These are phyloP conservation scores for Dacryopinax primogenitus DNA, from an alignment of 768 basidiomycete genomes.

Conservation along the genomic window DNA sequence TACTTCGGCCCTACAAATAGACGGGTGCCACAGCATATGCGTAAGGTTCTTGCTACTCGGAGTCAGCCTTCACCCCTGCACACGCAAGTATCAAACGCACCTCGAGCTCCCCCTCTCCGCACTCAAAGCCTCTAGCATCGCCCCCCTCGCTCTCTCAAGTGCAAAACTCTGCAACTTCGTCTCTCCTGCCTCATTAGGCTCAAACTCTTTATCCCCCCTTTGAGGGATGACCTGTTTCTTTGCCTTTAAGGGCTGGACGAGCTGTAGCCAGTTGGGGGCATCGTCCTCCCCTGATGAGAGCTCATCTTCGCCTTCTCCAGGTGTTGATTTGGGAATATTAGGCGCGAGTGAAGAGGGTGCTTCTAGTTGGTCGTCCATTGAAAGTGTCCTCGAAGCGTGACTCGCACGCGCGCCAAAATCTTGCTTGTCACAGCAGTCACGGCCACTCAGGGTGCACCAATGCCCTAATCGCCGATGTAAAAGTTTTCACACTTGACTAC, in stretches of 20 bases:
- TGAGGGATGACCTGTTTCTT: conserved; percentile 73
- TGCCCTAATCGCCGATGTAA: no score
- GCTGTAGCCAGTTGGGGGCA: conserved; percentile 57
- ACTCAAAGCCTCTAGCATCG: conserved; percentile 75
- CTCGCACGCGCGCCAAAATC: no score
- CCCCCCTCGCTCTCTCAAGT: conserved; percentile 62
- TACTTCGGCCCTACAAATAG: conserved; percentile 49
- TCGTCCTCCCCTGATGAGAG: conserved; percentile 66
- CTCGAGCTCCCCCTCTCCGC: conserved; percentile 62
- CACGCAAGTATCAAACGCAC: conserved; percentile 31
- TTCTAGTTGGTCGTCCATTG: no score
- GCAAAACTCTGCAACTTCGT: conserved; percentile 70
- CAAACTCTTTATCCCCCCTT: conserved; percentile 95
- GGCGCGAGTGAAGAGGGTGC: no score
- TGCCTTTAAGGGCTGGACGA: conserved; percentile 16
- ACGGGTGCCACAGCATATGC: conserved; percentile 68
- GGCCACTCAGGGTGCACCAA: no score
- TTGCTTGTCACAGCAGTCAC: no score
- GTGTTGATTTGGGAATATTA: conserved; percentile 29
- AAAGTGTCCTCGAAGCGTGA: no score
- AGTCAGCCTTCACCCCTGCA: not conserved
- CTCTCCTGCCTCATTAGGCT: conserved; percentile 53
- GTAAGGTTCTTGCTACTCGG: conserved; percentile 56
- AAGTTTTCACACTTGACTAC: no score
- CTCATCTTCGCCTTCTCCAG: conserved; percentile 34